Conservation (phyloP, 23 red algal species). For the Cyanidiococcus yangmingshanensis region DNA sequence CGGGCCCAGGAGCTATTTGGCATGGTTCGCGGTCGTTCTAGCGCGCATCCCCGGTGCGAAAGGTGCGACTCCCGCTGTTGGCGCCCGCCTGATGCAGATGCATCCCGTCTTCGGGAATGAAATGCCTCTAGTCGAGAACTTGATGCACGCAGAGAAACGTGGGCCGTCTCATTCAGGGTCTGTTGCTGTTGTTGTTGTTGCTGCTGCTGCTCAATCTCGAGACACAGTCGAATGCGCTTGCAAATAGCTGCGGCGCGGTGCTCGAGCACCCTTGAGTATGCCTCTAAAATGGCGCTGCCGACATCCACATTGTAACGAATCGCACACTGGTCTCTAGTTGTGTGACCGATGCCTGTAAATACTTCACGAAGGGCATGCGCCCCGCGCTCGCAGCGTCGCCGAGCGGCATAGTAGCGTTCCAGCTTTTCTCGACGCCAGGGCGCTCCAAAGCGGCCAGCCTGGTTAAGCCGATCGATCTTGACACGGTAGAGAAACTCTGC, state of each 20-base stretch:
- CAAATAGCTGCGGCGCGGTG: slow-evolving; percentile 36
- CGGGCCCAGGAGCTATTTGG: too few relatives aligned
- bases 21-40: too few relatives aligned
- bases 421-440: slow-evolving; percentile 7
- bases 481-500: slow-evolving; percentile 9
- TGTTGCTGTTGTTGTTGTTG: slow-evolving; percentile 8
- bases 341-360: slow-evolving; percentile 69
- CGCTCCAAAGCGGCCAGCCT: background rate
- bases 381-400: background rate
- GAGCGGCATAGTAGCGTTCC: slow-evolving; percentile 1
- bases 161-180: background rate
- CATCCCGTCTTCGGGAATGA: too few relatives aligned
- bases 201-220: background rate
- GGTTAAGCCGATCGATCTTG: background rate
- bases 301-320: slow-evolving; percentile 83
- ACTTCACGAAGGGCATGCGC: background rate
- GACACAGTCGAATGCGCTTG: slow-evolving; percentile 1
- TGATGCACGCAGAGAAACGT: background rate
- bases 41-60: too few relatives aligned
- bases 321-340: slow-evolving; percentile 65
- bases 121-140: background rate
- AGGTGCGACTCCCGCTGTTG: too few relatives aligned
- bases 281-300: slow-evolving; percentile 75
- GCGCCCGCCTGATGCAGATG: too few relatives aligned
- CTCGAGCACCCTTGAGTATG: slow-evolving; percentile 79